Base-by-base conservation (phyloP, 2,329 filamentous ascomycete species). In the Pezizomycotina sp. region DNA sequence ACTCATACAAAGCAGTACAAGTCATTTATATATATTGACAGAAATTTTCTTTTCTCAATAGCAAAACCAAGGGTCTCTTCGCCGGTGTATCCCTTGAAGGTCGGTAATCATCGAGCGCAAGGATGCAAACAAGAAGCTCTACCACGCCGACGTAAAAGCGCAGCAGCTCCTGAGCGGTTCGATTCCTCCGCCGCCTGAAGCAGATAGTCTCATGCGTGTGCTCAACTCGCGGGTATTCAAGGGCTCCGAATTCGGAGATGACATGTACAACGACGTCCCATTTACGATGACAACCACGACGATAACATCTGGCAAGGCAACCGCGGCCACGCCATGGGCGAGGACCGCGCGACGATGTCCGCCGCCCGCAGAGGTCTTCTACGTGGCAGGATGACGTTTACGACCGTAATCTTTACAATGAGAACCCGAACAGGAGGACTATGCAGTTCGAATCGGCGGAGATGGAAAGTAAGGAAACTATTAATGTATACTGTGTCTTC, bases 101-200 rank as follows among this genome's bases (percentile, higher is more conserved):
- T 86, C 78, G 44, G 83, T 80, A 34, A 76, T 98, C 47, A 80
- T 95, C 46, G 89, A 98, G 62, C 73, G 89, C 47, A 77, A 83
- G 60, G 89, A 98, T 59, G 89, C 89, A 50, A 98, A 98, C 55
- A 79, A 92, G 61, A 92, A 92, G 61, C 69, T 98, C 43, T 98
- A 98, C 58, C 80, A 81, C 45, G 80, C 57, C 83, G 37, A 36
- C 18, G 47, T 49, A 25, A 46, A 80, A 6, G 89, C 89, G 9
- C 64, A 67, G 45, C 77, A 92, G 55, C 69, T 98, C 27, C 69
- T 98, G 23, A 71, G 69, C 38, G 89, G 89, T 21, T 66, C 68
- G 21, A 70, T 95, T 24, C 68, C 73, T 26, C 71, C 83, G 1
- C 86, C 89, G 1, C 71, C 78, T 0, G 76, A 80, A 40, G 81